Conservation (phyloP, 2,329 filamentous ascomycete species). For the Pseudogymnoascus sp. region DNA sequence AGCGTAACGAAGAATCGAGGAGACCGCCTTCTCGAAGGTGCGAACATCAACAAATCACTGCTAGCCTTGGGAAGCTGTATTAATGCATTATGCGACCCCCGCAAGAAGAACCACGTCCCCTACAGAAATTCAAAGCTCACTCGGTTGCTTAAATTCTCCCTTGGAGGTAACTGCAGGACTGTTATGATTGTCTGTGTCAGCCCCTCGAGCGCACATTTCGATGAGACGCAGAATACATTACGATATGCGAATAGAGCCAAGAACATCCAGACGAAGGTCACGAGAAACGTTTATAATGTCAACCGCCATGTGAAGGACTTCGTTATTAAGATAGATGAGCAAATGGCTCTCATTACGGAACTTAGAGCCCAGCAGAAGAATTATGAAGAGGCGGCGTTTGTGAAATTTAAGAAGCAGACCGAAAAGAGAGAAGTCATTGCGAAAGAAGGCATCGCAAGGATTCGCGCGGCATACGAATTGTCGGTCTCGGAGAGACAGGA, state of each 20-base stretch:
- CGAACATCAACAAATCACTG: slow-evolving; percentile 98
- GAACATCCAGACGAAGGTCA: slow-evolving; percentile 99
- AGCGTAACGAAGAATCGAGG: slow-evolving; percentile 96
- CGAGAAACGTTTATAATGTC: slow-evolving; percentile 98
- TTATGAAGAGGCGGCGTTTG: slow-evolving; percentile 70
- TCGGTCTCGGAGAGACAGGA: slow-evolving; percentile 71
- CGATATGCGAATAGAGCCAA: slow-evolving; percentile 96
- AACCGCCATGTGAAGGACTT: slow-evolving; percentile 99
- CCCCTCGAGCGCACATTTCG: slow-evolving; percentile 91
- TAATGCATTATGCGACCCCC: slow-evolving; percentile 90
- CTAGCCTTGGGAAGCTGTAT: slow-evolving; percentile 94
- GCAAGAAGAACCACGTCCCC: slow-evolving; percentile 87
- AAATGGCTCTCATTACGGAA: slow-evolving; percentile 94
- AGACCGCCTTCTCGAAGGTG: slow-evolving; percentile 82
- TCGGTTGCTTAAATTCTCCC: slow-evolving; percentile 87
- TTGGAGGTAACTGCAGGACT: slow-evolving; percentile 96
- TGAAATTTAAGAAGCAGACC: slow-evolving; percentile 83
- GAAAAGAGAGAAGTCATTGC: slow-evolving; percentile 73
- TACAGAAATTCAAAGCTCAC: slow-evolving; percentile 98
- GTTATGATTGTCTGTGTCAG: slow-evolving; percentile 99
- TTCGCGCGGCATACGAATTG: slow-evolving; percentile 79
- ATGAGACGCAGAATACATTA: slow-evolving; percentile 96
- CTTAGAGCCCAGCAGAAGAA: slow-evolving; percentile 90
- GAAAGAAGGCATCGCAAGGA: slow-evolving; percentile 70
- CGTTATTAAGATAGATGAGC: slow-evolving; percentile 97